phyloP scores from a whole-genome alignment of 805 yeast genomes.

The Suhomyces kilbournensis region DNA sequence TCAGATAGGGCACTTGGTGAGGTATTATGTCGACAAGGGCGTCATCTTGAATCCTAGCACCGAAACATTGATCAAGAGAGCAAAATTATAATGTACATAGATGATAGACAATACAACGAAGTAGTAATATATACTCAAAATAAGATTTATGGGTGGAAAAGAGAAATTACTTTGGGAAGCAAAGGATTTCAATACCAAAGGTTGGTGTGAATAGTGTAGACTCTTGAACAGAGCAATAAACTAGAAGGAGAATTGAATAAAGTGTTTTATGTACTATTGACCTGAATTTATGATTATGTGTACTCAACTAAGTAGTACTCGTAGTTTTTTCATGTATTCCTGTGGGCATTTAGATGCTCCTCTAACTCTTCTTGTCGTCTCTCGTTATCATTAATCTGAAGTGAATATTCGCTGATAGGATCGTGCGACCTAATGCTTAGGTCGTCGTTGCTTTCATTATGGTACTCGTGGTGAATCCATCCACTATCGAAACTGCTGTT shows the following conservation, averaged over 20 bases:
- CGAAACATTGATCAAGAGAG: background rate
- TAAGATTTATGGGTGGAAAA: too few relatives aligned
- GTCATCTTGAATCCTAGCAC: constrained; percentile 3
- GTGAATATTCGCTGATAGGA: background rate
- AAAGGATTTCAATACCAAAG: too few relatives aligned
- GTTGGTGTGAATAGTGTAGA: too few relatives aligned
- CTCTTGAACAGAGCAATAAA: too few relatives aligned
- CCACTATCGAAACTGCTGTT: constrained; percentile 14
- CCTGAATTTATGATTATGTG: too few relatives aligned
- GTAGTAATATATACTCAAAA: too few relatives aligned
- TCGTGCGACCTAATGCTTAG: constrained; percentile 10
- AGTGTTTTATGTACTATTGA: too few relatives aligned
- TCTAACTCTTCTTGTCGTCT: background rate
- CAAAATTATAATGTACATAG: background rate
- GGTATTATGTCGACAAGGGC: constrained; percentile 7
- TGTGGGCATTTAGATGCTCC: background rate
- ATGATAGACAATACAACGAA: background rate
- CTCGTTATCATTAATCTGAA: background rate
- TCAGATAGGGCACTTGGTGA: constrained; percentile 21
- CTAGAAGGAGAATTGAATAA: too few relatives aligned
- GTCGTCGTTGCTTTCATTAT: constrained; percentile 10
- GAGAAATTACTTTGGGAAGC: too few relatives aligned
- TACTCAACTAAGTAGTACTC: too few relatives aligned
- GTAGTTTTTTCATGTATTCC: too few relatives aligned
- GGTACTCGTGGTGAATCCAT: constrained; percentile 14